These are phyloP conservation scores for Hawksworthiomyces lignivorus DNA, from an alignment of 2,329 filamentous ascomycete genomes.

Conservation along the genomic window DNA sequence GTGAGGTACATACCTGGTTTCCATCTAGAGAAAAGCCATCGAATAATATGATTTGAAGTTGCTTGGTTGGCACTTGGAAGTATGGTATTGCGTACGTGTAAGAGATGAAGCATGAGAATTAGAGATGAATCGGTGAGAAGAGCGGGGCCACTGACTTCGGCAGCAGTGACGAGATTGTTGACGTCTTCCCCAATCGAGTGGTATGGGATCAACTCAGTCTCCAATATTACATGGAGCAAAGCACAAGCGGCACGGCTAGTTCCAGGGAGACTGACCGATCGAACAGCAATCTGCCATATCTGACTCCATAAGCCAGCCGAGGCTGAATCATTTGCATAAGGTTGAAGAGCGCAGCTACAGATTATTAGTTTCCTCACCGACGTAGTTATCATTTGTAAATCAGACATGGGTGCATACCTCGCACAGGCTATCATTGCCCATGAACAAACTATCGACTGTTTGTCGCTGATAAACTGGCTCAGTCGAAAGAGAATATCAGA, in stretches of 20 bases:
- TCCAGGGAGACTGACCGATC: slow-evolving; percentile 60
- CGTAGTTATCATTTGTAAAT: no score
- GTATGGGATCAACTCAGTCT: slow-evolving; percentile 58
- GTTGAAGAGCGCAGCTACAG: slow-evolving; percentile 38
- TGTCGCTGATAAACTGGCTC: slow-evolving; percentile 55
- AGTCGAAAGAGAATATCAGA: slow-evolving; percentile 51
- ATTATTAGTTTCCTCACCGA: not conserved
- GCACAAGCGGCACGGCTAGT: slow-evolving; percentile 73
- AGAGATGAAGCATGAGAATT: slow-evolving; percentile 60
- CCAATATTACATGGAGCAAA: slow-evolving; percentile 61
- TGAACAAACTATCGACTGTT: slow-evolving; percentile 56
- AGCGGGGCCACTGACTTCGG: slow-evolving; percentile 75
- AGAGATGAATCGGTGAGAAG: slow-evolving; percentile 73
- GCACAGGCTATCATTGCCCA: slow-evolving; percentile 83
- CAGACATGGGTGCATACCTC: no score
- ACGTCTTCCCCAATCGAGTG: slow-evolving; percentile 60
- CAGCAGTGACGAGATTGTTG: slow-evolving; percentile 64
- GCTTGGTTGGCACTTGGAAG: slow-evolving; percentile 61
- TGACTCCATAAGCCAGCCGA: slow-evolving; percentile 56
- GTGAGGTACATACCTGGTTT: slow-evolving; percentile 68
- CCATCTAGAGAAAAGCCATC: slow-evolving; percentile 80
- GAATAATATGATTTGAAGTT: slow-evolving; percentile 63
- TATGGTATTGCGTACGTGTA: slow-evolving; percentile 58
- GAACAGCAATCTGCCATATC: slow-evolving; percentile 65
- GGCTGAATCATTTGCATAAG: slow-evolving; percentile 28